Percentiles rank a stretch among this genome's conserved stretches.
These are phyloP conservation scores for Selenicereus undatus DNA, from an alignment of 148 eudicot species.

Conservation along the genomic window DNA sequence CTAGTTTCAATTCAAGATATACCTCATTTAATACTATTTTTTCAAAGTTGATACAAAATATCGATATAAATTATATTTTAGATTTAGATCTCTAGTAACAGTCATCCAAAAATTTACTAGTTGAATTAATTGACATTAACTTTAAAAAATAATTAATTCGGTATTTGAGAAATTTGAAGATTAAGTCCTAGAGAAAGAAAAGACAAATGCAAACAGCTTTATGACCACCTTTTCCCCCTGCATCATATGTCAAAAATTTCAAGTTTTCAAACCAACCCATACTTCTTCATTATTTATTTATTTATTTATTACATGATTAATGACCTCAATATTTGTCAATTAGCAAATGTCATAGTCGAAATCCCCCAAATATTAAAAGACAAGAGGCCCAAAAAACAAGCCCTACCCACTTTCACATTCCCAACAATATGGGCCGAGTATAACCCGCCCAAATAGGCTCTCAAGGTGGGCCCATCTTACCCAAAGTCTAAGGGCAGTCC, in stretches of 20 bases:
- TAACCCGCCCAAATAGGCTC: conserved; percentile 25
- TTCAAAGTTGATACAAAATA: too few species aligned
- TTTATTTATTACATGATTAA: too few species aligned
- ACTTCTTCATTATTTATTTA: neutral
- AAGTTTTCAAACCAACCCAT: conserved; percentile 6
- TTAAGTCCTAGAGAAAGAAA: conserved; percentile 30
- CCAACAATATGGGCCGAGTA: conserved; percentile 33
- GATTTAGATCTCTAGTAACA: too few species aligned
- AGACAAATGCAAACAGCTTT: conserved; percentile 27
- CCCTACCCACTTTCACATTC: conserved; percentile 27
- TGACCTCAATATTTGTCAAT: conserved; percentile 17
- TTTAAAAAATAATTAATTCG: neutral
- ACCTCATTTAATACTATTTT: too few species aligned
- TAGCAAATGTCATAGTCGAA: conserved; percentile 21
- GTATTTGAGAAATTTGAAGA: neutral
- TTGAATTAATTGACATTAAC: too few species aligned
- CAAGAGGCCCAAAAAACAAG: conserved; percentile 26
- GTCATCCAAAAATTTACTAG: too few species aligned
- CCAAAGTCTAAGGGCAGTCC: neutral
- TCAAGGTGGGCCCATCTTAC: conserved; percentile 8
- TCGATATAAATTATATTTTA: too few species aligned
- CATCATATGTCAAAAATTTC: conserved; percentile 11
- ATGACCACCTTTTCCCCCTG: conserved; percentile 24
- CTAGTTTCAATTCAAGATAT: too few species aligned
- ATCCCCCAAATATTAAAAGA: neutral